Conservation (phyloP, 345 rosid genomes). For the Linum trigynum region DNA sequence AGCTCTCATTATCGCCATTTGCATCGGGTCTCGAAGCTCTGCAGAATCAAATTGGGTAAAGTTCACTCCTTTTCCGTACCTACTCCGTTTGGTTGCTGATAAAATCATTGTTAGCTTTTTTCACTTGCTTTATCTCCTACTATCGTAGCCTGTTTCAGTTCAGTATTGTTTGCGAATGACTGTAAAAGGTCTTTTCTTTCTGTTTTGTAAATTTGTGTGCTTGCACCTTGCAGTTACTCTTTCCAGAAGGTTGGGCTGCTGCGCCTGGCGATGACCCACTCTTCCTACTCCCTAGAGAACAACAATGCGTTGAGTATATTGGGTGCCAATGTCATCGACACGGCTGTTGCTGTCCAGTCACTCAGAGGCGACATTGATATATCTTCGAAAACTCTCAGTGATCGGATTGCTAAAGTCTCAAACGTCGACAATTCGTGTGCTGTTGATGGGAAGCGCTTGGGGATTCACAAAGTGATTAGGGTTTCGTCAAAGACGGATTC, state of each 20-base stretch:
- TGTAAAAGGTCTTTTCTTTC: neutral
- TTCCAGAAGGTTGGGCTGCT: slow-evolving; percentile 41
- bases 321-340: slow-evolving; percentile 45
- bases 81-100: neutral
- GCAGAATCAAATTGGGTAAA: slow-evolving; percentile 34
- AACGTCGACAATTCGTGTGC: slow-evolving; percentile 47
- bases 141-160: too few species aligned
- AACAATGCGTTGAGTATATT: slow-evolving; percentile 52
- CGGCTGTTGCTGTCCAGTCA: slow-evolving; percentile 30
- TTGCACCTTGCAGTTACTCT: slow-evolving; percentile 31
- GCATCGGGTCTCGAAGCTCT: slow-evolving; percentile 27
- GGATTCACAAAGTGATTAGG: slow-evolving; percentile 44
- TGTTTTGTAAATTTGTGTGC: neutral
- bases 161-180: neutral
- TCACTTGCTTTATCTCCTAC: too few species aligned
- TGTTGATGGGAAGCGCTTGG: slow-evolving; percentile 44
- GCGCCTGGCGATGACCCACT: slow-evolving; percentile 62
- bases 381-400: slow-evolving; percentile 39
- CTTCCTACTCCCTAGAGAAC: slow-evolving; percentile 59
- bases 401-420: slow-evolving; percentile 29
- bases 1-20: slow-evolving; percentile 26
- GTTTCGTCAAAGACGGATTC: slow-evolving; percentile 52
- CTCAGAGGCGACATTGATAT: slow-evolving; percentile 37
- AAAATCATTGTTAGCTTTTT: neutral
- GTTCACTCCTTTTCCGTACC: neutral